Evolutionary conservation across 2,329 filamentous ascomycete genomes (phyloP), one percentile per base, ranked within the genome.

Genomic region (Calonectria leucothoes): DNA sequence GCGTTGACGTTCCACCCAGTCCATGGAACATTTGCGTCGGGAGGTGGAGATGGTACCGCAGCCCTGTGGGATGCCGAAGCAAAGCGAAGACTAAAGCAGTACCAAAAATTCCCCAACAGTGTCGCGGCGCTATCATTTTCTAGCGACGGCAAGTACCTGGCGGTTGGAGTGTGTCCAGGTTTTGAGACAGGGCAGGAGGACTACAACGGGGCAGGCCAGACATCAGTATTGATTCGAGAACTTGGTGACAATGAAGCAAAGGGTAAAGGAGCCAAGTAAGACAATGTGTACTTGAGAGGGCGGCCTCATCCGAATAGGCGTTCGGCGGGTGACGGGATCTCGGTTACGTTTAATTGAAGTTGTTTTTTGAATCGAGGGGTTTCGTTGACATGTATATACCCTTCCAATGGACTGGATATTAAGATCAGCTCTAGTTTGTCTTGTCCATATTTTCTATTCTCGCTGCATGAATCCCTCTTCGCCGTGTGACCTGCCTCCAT

Each of bases 1-100:
- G 94, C 95, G 3, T 89, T 98, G 10, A 92, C 94, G 0, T 98
- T 98, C 86, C 95, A 98, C 84, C 95, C 95, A 0, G 85, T 93
- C 4, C 90, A 91, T 81, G 95, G 95, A 74, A 97, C 95, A 0
- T 98, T 98, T 84, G 96, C 95, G 0, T 95, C 93, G 15, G 96
- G 95, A 33, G 96, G 96, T 55, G 96, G 95, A 35, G 96, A 98
- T 82, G 95, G 95, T 42, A 94, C 96, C 11, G 95, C 98, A n/a
- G 94, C 95, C 6, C 86, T 98, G 52, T 98, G 96, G 96, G 96
- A 98, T 83, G 95, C 94, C 12, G 93, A 95, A 79, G 94, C 94
- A 70, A 98, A 98, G 91, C 90, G 95, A 80, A 91, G 96, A 83
- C 94, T 98, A 84, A 91, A 95, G 82, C 94, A 97, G 82, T 98